phyloP scores from a whole-genome alignment of 306 rosid species.

The Vigna nakashimae region DNA sequence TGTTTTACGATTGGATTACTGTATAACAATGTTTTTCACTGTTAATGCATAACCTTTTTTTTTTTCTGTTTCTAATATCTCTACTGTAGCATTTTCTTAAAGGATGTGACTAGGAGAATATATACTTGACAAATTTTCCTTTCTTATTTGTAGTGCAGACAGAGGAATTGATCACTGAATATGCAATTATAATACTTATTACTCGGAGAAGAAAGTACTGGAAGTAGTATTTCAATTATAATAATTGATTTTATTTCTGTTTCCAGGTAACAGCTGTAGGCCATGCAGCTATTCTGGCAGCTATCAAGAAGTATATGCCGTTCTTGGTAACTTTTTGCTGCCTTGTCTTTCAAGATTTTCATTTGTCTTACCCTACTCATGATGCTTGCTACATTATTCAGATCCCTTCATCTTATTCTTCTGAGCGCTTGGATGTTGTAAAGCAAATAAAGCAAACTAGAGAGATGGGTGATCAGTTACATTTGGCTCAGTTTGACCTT shows the following conservation, averaged over 20 bases:
- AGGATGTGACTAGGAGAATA: not conserved
- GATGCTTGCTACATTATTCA: conserved; percentile 36
- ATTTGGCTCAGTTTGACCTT: conserved; percentile 41
- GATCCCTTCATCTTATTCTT: conserved; percentile 76
- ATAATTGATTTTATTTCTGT: conserved; percentile 9
- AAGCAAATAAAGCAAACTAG: conserved; percentile 68
- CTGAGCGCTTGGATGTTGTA: conserved; percentile 66
- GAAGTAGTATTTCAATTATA: not conserved
- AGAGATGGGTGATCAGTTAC: conserved; percentile 57
- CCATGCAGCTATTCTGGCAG: conserved; percentile 80
- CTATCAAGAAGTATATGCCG: conserved; percentile 71
- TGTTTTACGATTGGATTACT: too few relatives aligned
- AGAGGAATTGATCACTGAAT: not conserved
- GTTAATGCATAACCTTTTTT: too few relatives aligned
- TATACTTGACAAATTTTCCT: not conserved
- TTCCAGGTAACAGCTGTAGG: conserved; percentile 68
- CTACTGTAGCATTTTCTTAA: not conserved
- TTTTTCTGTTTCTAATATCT: not conserved
- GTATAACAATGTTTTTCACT: too few relatives aligned
- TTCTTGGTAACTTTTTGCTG: conserved; percentile 50
- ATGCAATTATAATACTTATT: not conserved
- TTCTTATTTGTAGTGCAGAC: not conserved
- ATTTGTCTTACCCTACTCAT: conserved; percentile 21
- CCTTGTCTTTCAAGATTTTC: conserved; percentile 8
- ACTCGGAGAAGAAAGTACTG: not conserved